Conservation (phyloP, 1,139 yeast species). For the Yamadazyma pseudoaaseri region DNA sequence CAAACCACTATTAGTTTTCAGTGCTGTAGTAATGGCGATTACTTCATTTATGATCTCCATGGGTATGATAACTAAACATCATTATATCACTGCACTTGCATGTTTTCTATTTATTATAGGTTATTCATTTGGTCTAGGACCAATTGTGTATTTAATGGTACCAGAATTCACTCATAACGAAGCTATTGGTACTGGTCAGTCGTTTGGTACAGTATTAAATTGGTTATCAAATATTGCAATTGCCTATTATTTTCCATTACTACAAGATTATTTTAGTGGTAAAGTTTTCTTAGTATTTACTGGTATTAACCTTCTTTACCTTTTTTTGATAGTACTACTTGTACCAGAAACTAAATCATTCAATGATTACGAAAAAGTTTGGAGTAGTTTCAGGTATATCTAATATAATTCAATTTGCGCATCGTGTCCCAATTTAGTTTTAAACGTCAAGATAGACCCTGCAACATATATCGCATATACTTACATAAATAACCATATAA, state of each 20-base stretch:
- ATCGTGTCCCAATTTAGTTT: too few species aligned
- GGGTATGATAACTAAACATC: slow-evolving; percentile 51
- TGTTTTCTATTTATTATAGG: slow-evolving; percentile 70
- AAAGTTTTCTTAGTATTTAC: slow-evolving; percentile 30
- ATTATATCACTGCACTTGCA: slow-evolving; percentile 55
- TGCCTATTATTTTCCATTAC: slow-evolving; percentile 70
- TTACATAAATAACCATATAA: too few species aligned
- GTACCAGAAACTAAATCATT: slow-evolving; percentile 39
- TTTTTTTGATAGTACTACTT: slow-evolving; percentile 18
- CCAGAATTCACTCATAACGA: slow-evolving; percentile 76
- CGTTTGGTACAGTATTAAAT: slow-evolving; percentile 81
- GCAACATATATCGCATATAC: too few species aligned
- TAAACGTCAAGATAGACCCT: too few species aligned
- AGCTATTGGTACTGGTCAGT: slow-evolving; percentile 79
- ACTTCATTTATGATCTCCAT: slow-evolving; percentile 58
- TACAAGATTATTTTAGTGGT: slow-evolving; percentile 27
- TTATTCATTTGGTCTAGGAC: slow-evolving; percentile 87
- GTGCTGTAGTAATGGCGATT: slow-evolving; percentile 63
- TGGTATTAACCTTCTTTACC: slow-evolving; percentile 20
- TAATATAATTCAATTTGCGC: too few species aligned
- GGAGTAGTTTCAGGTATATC: slow-evolving; percentile 17
- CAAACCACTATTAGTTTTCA: slow-evolving; percentile 59
- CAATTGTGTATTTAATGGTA: slow-evolving; percentile 81
- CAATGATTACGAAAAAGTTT: slow-evolving; percentile 26
- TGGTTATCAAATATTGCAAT: slow-evolving; percentile 82